Evolutionary conservation across 371 early-diverging fungal species (phyloP).

Genomic region (Rhizopus stolonifer): DNA sequence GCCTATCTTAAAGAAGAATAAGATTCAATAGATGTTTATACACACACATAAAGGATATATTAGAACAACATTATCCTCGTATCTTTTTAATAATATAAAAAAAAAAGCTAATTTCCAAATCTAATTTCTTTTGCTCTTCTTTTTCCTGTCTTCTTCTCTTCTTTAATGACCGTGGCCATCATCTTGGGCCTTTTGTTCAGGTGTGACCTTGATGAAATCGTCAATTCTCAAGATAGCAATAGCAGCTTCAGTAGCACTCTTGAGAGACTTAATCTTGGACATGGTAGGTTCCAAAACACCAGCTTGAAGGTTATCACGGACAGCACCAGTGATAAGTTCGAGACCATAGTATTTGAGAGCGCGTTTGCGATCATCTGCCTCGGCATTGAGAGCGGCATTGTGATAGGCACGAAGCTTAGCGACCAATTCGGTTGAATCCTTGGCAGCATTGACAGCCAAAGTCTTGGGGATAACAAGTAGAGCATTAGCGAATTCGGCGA

Average conservation of each 20-base stretch:
- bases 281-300: conserved; percentile 99
- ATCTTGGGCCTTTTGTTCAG: conserved; percentile 45
- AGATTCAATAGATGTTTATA: neutral
- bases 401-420: conserved; percentile 95
- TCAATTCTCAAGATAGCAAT: conserved; percentile 99
- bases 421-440: conserved; percentile 96
- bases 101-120: neutral
- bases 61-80: too few species aligned
- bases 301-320: conserved; percentile 94
- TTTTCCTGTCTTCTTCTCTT: too few species aligned
- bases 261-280: conserved; percentile 98
- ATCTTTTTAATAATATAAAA: neutral
- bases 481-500: conserved; percentile 98
- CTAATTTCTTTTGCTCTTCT: too few species aligned
- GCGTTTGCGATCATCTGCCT: conserved; percentile 69
- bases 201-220: conserved; percentile 91
- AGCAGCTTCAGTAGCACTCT: conserved; percentile 99
- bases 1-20: conserved; percentile 65
- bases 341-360: conserved; percentile 90
- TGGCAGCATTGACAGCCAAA: conserved; percentile 98
- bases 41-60: too few species aligned
- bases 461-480: conserved; percentile 98
- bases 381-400: conserved; percentile 75
- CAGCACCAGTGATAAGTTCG: conserved; percentile 92
- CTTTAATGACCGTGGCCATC: conserved; percentile 39